These are phyloP conservation scores for Sphagnum fallax DNA, from an alignment of 228 moss, liverwort and hornwort species.

Conservation along the genomic window DNA sequence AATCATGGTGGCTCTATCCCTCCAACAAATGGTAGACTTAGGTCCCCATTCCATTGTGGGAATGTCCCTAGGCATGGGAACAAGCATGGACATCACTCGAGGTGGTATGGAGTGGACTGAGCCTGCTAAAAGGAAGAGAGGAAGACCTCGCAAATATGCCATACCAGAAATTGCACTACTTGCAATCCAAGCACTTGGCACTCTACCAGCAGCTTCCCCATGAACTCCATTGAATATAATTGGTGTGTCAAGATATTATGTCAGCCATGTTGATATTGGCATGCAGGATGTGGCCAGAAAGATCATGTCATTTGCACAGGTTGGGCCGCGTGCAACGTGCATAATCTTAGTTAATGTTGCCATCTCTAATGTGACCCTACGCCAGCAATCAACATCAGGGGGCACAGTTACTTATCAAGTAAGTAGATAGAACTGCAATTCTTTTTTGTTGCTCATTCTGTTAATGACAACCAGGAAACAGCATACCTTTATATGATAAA, in stretches of 20 bases:
- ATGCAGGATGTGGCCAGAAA: slow-evolving; percentile 65
- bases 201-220: slow-evolving; percentile 1
- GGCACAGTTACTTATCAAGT: too few relatives aligned
- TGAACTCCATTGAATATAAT: too few relatives aligned
- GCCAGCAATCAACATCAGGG: too few relatives aligned
- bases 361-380: too few relatives aligned
- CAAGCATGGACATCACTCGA: slow-evolving; percentile 24
- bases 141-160: slow-evolving; percentile 56
- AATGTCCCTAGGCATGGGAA: slow-evolving; percentile 33
- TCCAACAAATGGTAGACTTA: slow-evolving; percentile 17
- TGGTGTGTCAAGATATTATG: too few relatives aligned
- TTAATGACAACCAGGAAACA: too few relatives aligned
- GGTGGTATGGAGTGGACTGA: slow-evolving; percentile 20
- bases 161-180: too few relatives aligned
- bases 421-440: too few relatives aligned
- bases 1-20: slow-evolving; percentile 22
- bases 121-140: slow-evolving; percentile 55
- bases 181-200: slow-evolving; percentile 1
- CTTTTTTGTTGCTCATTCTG: too few relatives aligned
- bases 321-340: slow-evolving; percentile 63
- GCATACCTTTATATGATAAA: too few relatives aligned
- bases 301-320: slow-evolving; percentile 51
- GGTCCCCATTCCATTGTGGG: slow-evolving; percentile 32
- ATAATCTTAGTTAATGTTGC: too few relatives aligned
- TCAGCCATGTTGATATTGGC: too few relatives aligned